phyloP scores from a whole-genome alignment of 768 basidiomycete species.

The Phaeolepiota aurea region DNA sequence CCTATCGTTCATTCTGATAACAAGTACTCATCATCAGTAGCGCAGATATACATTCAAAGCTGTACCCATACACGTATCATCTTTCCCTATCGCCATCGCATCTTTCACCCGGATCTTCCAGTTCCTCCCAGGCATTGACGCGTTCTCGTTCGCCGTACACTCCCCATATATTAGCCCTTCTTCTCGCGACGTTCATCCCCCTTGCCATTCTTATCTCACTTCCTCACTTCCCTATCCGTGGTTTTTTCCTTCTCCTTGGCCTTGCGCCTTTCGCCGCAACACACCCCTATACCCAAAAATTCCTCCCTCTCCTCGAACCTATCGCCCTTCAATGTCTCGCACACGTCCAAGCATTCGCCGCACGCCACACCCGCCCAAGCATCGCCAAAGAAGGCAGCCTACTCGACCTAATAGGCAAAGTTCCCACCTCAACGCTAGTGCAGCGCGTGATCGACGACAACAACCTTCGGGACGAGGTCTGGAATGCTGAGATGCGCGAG shows the following conservation, averaged over 20 bases:
- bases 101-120: conserved; percentile 11
- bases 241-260: conserved; percentile 38
- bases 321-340: background rate
- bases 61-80: conserved; percentile 42
- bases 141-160: conserved; percentile 38
- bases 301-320: conserved; percentile 18
- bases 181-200: conserved; percentile 40
- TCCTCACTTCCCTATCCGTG: conserved; percentile 38
- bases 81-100: conserved; percentile 40
- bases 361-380: background rate
- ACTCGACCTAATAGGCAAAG: background rate
- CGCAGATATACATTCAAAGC: conserved; percentile 49
- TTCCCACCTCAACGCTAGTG: conserved; percentile 14
- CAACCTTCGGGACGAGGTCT: conserved; percentile 51
- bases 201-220: conserved; percentile 38
- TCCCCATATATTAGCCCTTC: conserved; percentile 39
- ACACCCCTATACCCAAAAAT: conserved; percentile 34
- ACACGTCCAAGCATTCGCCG: conserved; percentile 5
- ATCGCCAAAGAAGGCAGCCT: background rate
- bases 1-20: conserved; percentile 1
- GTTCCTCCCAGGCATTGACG: conserved; percentile 1
- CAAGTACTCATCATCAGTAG: conserved; percentile 22
- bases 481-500: conserved; percentile 54
- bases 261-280: conserved; percentile 43
- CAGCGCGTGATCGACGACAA: conserved; percentile 56